A percentile compares a stretch with the other conserved stretches of the same genome.
These are phyloP conservation scores for Chalciporus sphaerocephalus DNA, from an alignment of 768 basidiomycete genomes.

Conservation along the genomic window DNA sequence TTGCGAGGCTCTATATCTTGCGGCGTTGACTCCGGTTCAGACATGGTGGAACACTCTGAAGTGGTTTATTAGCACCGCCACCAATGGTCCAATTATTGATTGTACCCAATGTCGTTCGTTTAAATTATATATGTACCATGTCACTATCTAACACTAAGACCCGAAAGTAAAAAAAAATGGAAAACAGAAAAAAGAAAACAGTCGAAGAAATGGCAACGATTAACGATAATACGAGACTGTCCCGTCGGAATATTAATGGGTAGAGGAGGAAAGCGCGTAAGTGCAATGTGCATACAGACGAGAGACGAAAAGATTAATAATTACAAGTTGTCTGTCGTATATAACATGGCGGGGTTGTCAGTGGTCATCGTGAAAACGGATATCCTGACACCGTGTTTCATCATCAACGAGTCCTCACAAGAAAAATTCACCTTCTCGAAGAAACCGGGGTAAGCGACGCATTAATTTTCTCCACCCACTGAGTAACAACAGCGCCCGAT, in stretches of 20 bases:
- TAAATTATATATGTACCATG: too few species aligned
- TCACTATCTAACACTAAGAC: not conserved
- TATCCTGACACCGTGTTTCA: too few species aligned
- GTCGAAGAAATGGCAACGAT: not conserved
- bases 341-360: not conserved
- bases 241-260: not conserved
- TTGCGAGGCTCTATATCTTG: too few species aligned
- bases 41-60: too few species aligned
- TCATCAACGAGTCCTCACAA: not conserved
- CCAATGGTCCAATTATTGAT: too few species aligned
- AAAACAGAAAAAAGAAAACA: not conserved
- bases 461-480: slow-evolving; percentile 42
- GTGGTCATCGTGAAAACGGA: not conserved
- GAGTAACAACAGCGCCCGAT: slow-evolving; percentile 31
- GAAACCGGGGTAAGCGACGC: slow-evolving; percentile 21
- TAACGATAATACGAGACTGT: not conserved
- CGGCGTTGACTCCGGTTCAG: too few species aligned
- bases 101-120: too few species aligned
- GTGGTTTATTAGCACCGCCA: too few species aligned
- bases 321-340: too few species aligned
- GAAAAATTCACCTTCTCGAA: not conserved
- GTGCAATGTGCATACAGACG: not conserved
- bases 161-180: not conserved
- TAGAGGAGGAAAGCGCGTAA: not conserved
- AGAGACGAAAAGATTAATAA: not conserved